phyloP scores from a whole-genome alignment of 1,284 basidiomycete genomes.

The Ceratobasidium sp. region DNA sequence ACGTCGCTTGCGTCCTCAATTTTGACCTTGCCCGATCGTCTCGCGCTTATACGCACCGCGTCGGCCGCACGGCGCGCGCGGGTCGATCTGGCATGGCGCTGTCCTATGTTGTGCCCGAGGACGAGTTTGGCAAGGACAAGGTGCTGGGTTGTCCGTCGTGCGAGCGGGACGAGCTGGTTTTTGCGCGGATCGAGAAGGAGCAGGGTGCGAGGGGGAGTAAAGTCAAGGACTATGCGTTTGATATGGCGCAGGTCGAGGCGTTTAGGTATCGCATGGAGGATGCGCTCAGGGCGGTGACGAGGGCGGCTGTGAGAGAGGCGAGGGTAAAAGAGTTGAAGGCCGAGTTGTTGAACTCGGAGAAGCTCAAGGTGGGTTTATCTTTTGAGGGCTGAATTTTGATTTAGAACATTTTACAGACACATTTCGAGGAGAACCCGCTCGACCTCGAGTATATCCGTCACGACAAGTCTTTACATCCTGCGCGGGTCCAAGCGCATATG shows the following conservation, averaged over 20 bases:
- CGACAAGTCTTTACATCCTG: constrained; percentile 92
- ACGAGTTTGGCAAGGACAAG: constrained; percentile 82
- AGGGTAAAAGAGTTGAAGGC: constrained; percentile 93
- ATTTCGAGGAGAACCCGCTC: constrained; percentile 97
- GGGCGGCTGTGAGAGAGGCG: constrained; percentile 88
- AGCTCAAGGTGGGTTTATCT: constrained; percentile 81
- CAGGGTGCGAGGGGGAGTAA: constrained; percentile 77
- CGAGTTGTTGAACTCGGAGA: constrained; percentile 95
- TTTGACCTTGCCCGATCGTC: constrained; percentile 94
- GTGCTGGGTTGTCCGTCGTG: constrained; percentile 65
- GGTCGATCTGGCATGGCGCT: constrained; percentile 93
- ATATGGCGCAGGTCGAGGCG: constrained; percentile 95
- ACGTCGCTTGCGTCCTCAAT: constrained; percentile 98
- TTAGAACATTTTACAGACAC: constrained; percentile 67
- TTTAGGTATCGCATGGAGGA: constrained; percentile 99
- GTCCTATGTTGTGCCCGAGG: constrained; percentile 85
- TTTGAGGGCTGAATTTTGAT: constrained; percentile 1
- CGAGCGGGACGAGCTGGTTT: constrained; percentile 85
- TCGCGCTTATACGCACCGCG: constrained; percentile 94
- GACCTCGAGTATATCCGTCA: constrained; percentile 94
- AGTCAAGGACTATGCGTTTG: constrained; percentile 92
- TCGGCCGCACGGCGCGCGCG: constrained; percentile 95
- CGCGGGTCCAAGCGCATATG: constrained; percentile 89
- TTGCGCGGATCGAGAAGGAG: constrained; percentile 79
- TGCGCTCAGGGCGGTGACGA: constrained; percentile 89